phyloP scores from a whole-genome alignment of 192 early-diverging fungal genomes.

The Linnemannia schmuckeri region DNA sequence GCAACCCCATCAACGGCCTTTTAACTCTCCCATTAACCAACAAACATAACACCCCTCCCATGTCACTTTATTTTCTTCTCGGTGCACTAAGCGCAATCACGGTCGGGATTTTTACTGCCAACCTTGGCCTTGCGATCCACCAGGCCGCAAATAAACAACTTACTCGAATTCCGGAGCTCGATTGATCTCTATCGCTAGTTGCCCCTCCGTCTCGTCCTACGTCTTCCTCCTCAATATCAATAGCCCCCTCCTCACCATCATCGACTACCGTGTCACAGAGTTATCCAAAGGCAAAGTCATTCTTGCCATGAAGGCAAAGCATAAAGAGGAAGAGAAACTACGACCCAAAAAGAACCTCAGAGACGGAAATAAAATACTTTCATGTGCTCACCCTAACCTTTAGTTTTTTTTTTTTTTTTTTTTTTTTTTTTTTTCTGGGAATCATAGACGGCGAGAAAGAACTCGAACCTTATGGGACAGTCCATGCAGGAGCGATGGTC shows the following conservation, averaged over 20 bases:
- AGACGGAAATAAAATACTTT: background rate
- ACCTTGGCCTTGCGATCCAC: no score
- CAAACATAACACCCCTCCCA: no score
- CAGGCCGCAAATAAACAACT: background rate
- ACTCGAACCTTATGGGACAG: slow-evolving; percentile 61
- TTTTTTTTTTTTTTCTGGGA: background rate
- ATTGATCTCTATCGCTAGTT: background rate
- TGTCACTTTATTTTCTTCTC: background rate
- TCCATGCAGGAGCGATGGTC: slow-evolving; percentile 63
- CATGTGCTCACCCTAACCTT: background rate
- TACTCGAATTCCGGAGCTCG: slow-evolving; percentile 16
- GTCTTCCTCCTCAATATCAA: slow-evolving; percentile 6
- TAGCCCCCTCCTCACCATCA: slow-evolving; percentile 18
- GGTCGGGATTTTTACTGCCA: background rate
- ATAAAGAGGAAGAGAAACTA: background rate
- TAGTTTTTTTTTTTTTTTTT: background rate
- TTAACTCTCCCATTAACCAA: no score
- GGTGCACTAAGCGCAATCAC: background rate
- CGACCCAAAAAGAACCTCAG: no score
- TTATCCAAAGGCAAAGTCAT: slow-evolving; percentile 23
- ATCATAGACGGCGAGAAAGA: slow-evolving; percentile 57
- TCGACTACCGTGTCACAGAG: slow-evolving; percentile 31
- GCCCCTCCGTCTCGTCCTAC: slow-evolving; percentile 22
- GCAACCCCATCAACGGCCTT: no score
- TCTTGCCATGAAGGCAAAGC: slow-evolving; percentile 23